These are phyloP conservation scores for Erysimum cheiranthoides DNA, from an alignment of 345 rosid species.

Conservation along the genomic window DNA sequence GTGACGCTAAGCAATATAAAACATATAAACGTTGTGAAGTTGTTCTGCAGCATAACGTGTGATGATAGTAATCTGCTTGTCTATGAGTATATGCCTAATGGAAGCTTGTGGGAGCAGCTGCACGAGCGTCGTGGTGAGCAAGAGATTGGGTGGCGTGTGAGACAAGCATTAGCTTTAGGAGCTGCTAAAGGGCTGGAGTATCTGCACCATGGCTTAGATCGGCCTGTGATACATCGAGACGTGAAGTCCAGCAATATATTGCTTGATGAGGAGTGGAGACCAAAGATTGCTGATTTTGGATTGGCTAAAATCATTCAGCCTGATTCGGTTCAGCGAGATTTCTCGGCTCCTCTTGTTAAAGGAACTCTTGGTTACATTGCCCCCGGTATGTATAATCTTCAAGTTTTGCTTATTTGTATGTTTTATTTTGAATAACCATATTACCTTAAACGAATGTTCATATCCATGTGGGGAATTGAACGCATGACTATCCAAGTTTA, in stretches of 20 bases:
- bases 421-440: neutral
- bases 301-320: slow-evolving; percentile 74
- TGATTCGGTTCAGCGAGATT: slow-evolving; percentile 48
- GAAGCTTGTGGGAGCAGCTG: slow-evolving; percentile 87
- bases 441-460: neutral
- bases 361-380: slow-evolving; percentile 95
- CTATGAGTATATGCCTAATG: slow-evolving; percentile 80
- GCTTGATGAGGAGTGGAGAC: slow-evolving; percentile 82
- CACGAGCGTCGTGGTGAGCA: slow-evolving; percentile 57
- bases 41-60: slow-evolving; percentile 82
- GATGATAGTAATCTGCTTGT: slow-evolving; percentile 88
- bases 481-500: neutral
- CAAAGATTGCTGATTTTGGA: slow-evolving; percentile 90
- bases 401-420: neutral
- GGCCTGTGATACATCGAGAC: slow-evolving; percentile 82
- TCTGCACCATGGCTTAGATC: slow-evolving; percentile 77
- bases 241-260: slow-evolving; percentile 89
- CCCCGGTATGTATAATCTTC: slow-evolving; percentile 63
- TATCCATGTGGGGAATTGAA: neutral
- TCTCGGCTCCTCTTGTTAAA: slow-evolving; percentile 58
- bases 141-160: slow-evolving; percentile 68
- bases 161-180: slow-evolving; percentile 74
- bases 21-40: slow-evolving; percentile 87
- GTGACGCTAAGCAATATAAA: slow-evolving; percentile 71
- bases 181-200: slow-evolving; percentile 87